Evolutionary conservation across 768 basidiomycete species (phyloP), one percentile per base, ranked within the genome.

Genomic region (Boletus huronensis): DNA sequence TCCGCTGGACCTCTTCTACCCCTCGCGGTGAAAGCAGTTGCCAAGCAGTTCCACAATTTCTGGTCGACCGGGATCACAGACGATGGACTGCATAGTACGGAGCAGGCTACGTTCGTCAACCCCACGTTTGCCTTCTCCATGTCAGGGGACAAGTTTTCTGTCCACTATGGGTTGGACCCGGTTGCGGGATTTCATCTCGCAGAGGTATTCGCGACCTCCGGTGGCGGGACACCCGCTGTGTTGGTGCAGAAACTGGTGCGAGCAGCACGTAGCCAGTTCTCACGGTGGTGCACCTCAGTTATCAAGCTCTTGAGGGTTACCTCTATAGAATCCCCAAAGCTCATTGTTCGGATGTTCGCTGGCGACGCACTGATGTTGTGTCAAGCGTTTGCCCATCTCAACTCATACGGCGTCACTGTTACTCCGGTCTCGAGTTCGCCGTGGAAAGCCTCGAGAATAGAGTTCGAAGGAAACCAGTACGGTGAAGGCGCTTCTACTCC

Each of bases 101-200:
- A 57, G 2, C 52, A 35, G 13, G 52, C 64, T 19, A 59, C 59
- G 17, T 35, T 48, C 41, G 54, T 67, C 41, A 70, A 72, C 19
- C 70, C 69, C 1, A 72, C 70, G 10, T 71, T 70, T 11, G 60
- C 55, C 1, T 70, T 66, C 28, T 71, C 70, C 21, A 13, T 41
- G 14, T 48, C 59, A 2, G 53, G 62, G 17, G 61, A 70, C 0
- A 43, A 53, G 44, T 69, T 67, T 8, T 44, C 63, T 19, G 60
- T 70, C 3, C 71, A 70, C 36, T 72, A 68, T 44, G 71, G 63
- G 17, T 57, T 51, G 8, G 71, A 70, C 48, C 65, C 70, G 11
- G 49, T 71, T 4, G 51, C 57, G 3, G 70, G 70, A 28, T 70
- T 72, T 42, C 69, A 71, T 56, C 62, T 69, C 14, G 71, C 67